These are phyloP conservation scores for Eucalyptus fibrosa DNA, from an alignment of 345 rosid genomes.

Conservation along the genomic window DNA sequence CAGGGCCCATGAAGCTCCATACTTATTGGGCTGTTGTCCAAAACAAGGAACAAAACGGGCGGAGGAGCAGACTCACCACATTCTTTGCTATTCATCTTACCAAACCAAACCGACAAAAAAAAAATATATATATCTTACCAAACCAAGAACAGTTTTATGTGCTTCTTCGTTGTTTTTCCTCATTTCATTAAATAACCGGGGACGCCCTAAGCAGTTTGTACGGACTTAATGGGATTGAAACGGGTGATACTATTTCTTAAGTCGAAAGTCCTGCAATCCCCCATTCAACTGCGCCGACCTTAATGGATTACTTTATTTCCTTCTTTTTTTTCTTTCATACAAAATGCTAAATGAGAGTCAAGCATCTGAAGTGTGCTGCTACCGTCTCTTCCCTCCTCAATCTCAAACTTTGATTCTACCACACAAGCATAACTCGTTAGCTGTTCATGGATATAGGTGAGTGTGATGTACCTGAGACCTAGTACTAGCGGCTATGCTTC, in stretches of 20 bases:
- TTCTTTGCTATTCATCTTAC: neutral
- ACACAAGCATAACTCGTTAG: neutral
- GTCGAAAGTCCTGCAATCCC: neutral
- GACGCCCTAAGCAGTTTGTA: neutral
- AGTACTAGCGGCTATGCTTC: neutral
- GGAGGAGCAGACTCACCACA: neutral
- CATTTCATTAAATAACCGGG: neutral
- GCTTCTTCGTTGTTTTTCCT: neutral
- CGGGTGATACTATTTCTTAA: neutral
- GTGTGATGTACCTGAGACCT: neutral
- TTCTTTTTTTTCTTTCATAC: neutral
- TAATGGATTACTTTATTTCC: neutral
- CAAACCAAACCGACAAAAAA: neutral
- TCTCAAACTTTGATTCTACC: neutral
- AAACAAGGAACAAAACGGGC: neutral
- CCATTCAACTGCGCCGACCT: neutral
- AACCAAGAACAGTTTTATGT: neutral
- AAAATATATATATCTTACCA: neutral
- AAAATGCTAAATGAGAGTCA: neutral
- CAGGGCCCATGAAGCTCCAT: neutral
- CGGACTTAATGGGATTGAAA: neutral
- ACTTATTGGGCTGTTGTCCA: neutral
- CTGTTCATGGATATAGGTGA: neutral
- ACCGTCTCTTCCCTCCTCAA: neutral
- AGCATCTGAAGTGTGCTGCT: neutral